These are phyloP conservation scores for Pichia heedii DNA, from an alignment of 805 yeast genomes.

Conservation along the genomic window DNA sequence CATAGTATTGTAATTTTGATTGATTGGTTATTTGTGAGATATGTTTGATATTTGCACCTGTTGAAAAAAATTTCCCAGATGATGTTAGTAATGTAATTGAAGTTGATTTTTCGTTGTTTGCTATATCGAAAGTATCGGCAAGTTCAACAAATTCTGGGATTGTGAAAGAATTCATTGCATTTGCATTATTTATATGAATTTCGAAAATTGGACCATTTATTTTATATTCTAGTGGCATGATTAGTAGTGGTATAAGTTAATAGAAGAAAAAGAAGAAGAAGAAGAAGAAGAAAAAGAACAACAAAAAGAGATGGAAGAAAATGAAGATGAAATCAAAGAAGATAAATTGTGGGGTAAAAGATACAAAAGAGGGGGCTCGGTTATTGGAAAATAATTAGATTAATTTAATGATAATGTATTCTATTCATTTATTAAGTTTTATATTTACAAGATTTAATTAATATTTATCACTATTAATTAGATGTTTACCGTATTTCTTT, in stretches of 20 bases:
- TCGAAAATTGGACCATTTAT: conserved; percentile 27
- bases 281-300: too few species aligned
- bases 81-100: conserved; percentile 58
- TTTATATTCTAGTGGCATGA: conserved; percentile 7
- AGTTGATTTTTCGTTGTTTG: conserved; percentile 55
- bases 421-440: too few species aligned
- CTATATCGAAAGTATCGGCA: conserved; percentile 49
- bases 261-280: too few species aligned
- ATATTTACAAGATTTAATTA: too few species aligned
- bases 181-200: conserved; percentile 59
- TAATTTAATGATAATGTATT: too few species aligned
- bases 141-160: conserved; percentile 54
- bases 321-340: too few species aligned
- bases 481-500: conserved; percentile 30
- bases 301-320: too few species aligned
- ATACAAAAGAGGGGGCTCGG: too few species aligned
- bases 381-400: too few species aligned
- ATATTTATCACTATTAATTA: conserved; percentile 10
- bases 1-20: conserved; percentile 19
- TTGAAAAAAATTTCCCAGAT: conserved; percentile 68
- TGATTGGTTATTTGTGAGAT: conserved; percentile 23
- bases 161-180: conserved; percentile 55
- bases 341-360: too few species aligned
- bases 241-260: too few species aligned
- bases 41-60: conserved; percentile 67